phyloP scores from a whole-genome alignment of 2,329 filamentous ascomycete species.

The Neopestalotiopsis sp. region DNA sequence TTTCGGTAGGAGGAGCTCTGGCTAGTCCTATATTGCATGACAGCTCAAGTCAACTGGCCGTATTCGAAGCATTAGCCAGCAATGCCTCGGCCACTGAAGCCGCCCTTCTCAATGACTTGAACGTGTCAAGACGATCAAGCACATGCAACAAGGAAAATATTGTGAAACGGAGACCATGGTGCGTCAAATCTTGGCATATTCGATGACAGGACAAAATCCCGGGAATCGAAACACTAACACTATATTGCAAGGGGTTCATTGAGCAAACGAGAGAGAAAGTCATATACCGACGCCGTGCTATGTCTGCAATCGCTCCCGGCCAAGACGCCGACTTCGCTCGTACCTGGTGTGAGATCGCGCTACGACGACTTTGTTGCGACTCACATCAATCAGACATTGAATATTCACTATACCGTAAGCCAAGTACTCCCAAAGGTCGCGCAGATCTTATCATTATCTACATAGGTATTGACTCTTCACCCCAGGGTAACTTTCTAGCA shows the following conservation, averaged over 20 bases:
- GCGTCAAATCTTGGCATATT: too few species aligned
- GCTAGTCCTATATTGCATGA: background rate
- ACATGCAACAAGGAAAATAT: slow-evolving; percentile 8
- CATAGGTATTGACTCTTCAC: background rate
- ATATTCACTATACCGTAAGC: slow-evolving; percentile 29
- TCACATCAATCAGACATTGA: slow-evolving; percentile 31
- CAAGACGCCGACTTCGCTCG: slow-evolving; percentile 22
- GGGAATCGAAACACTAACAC: background rate
- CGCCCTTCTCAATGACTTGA: background rate
- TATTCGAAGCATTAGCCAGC: background rate
- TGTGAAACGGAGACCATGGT: background rate
- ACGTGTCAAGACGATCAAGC: background rate
- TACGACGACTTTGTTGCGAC: slow-evolving; percentile 35
- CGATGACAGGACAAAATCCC: background rate
- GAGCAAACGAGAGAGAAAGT: slow-evolving; percentile 24
- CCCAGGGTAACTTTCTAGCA: slow-evolving; percentile 24
- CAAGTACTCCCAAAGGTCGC: too few species aligned
- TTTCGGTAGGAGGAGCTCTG: background rate
- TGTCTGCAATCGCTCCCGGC: slow-evolving; percentile 28
- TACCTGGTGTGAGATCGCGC: slow-evolving; percentile 28
- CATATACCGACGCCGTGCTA: slow-evolving; percentile 29
- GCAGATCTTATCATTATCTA: too few species aligned
- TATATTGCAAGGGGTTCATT: slow-evolving; percentile 22
- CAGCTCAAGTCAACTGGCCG: background rate
- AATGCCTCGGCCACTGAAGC: background rate